Conservation (phyloP, 805 yeast genomes). For the Metschnikowia borealis region DNA sequence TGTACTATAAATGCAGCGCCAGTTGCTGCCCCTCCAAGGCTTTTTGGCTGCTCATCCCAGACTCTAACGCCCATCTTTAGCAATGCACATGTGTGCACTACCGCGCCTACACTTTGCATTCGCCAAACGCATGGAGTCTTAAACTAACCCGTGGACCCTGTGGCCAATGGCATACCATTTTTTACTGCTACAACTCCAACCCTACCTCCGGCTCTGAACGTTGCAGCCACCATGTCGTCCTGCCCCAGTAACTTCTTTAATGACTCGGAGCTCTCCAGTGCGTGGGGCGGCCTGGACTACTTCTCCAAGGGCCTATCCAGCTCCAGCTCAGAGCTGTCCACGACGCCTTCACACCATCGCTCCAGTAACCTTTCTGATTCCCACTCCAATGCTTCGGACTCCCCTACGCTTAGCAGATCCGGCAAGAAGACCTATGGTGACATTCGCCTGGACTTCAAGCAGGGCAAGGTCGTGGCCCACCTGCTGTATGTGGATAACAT, state of each 20-base stretch:
- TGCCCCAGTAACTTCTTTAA: not conserved
- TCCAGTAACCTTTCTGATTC: slow-evolving; percentile 9
- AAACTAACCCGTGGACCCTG: not conserved
- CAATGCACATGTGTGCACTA: slow-evolving; percentile 1
- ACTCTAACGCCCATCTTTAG: slow-evolving; percentile 3
- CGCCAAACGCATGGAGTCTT: not conserved
- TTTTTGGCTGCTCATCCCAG: too few species aligned
- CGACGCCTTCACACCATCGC: slow-evolving; percentile 6
- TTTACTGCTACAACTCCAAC: not conserved
- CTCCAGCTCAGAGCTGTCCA: slow-evolving; percentile 14
- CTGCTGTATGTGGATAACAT: slow-evolving; percentile 26
- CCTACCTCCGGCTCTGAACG: not conserved
- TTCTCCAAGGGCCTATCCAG: slow-evolving; percentile 4
- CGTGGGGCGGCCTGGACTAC: not conserved
- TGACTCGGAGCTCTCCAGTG: not conserved
- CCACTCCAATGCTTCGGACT: slow-evolving; percentile 4
- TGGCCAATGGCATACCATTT: not conserved
- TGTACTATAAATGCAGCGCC: too few species aligned
- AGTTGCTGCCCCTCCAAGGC: too few species aligned
- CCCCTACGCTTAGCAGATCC: slow-evolving; percentile 2
- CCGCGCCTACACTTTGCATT: slow-evolving; percentile 1
- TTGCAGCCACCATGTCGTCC: not conserved
- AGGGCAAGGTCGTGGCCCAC: slow-evolving; percentile 16
- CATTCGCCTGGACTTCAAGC: slow-evolving; percentile 9
- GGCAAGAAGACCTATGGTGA: slow-evolving; percentile 4